phyloP scores from a whole-genome alignment of 257 asterid genomes.

The Solanum rostratum region DNA sequence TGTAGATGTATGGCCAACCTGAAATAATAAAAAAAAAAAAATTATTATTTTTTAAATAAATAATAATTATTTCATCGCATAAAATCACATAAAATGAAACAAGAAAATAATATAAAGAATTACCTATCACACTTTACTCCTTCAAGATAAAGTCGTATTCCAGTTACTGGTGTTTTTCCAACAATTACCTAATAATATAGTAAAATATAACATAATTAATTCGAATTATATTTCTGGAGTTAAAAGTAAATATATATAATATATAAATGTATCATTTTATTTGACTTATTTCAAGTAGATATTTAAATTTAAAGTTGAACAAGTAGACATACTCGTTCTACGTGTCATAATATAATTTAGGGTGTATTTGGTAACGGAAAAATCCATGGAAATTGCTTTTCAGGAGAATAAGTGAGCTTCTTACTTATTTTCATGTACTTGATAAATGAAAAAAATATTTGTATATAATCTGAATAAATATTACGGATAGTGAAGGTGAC shows the following conservation, averaged over 20 bases:
- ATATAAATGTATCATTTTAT: background rate
- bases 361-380: background rate
- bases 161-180: conserved; percentile 65
- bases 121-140: conserved; percentile 74
- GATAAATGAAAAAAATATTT: background rate
- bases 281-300: background rate
- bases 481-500: background rate
- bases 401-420: background rate
- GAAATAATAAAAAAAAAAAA: too few relatives aligned
- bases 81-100: background rate
- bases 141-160: conserved; percentile 79
- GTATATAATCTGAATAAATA: background rate
- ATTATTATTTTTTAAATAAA: too few relatives aligned
- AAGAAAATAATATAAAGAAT: background rate
- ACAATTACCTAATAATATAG: conserved; percentile 31
- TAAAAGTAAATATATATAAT: background rate
- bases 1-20: conserved; percentile 78
- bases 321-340: background rate
- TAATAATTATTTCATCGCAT: background rate
- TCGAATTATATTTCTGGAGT: background rate
- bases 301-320: too few relatives aligned
- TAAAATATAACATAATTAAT: background rate
- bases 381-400: background rate
- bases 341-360: too few relatives aligned
- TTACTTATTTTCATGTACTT: too few relatives aligned